A percentile compares a stretch with the other conserved stretches of the same genome.
Evolutionary conservation across 805 yeast genomes (phyloP).

Genomic region (Jamesozyma jinghongensis): DNA sequence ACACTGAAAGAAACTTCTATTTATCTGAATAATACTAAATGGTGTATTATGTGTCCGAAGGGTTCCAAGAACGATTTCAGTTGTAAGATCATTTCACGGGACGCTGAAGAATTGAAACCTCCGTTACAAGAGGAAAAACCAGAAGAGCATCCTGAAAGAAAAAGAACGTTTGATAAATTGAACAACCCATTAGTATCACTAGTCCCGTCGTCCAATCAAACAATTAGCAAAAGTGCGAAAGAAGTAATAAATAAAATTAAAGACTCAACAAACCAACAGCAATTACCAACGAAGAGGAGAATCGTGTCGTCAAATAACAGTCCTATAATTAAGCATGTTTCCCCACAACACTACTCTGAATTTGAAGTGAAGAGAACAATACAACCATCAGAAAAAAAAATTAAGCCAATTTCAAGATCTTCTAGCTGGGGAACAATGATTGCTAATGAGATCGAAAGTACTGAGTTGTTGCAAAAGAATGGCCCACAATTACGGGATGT

Average conservation of each 20-base stretch:
- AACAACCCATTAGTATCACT: background rate
- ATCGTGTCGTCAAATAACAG: background rate
- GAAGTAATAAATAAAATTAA: conserved; percentile 1
- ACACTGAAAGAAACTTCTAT: conserved; percentile 2
- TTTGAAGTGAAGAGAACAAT: conserved; percentile 3
- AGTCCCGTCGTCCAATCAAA: background rate
- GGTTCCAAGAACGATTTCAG: conserved; percentile 18
- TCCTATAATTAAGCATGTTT: background rate
- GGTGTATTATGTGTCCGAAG: conserved; percentile 30
- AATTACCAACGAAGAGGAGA: background rate
- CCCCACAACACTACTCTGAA: background rate
- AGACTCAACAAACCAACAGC: background rate
- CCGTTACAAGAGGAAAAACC: background rate
- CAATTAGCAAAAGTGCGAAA: background rate
- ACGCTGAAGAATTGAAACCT: background rate
- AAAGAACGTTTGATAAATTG: background rate
- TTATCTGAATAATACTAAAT: conserved; percentile 22
- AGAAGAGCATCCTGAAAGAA: background rate
- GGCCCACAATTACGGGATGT: background rate
- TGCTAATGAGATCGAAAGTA: conserved; percentile 9
- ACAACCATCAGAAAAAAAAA: background rate
- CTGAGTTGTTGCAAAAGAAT: no score
- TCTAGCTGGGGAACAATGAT: conserved; percentile 27
- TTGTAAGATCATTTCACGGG: conserved; percentile 10
- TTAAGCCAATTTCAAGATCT: conserved; percentile 12